A percentile compares a stretch with the other conserved stretches of the same genome.
Evolutionary conservation across 2,329 filamentous ascomycete genomes (phyloP).

Genomic region (Penicillium sp.): DNA sequence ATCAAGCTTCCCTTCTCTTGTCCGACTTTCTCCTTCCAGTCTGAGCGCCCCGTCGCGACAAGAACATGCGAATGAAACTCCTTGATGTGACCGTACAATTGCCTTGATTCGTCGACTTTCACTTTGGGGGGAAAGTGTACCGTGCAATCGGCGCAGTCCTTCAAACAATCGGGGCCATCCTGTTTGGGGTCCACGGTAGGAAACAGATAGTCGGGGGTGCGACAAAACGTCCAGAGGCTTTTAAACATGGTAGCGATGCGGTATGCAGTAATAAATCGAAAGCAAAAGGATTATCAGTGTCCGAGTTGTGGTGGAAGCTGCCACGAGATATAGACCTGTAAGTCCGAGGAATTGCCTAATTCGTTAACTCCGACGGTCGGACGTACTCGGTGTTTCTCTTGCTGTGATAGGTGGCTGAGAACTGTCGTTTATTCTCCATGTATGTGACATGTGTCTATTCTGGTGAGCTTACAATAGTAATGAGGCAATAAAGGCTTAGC

Average conservation of each 20-base stretch:
- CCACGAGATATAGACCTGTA: too few relatives aligned
- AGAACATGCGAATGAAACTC: conserved; percentile 33
- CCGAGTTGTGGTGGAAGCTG: too few relatives aligned
- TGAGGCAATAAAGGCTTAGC: too few relatives aligned
- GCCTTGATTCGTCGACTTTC: conserved; percentile 28
- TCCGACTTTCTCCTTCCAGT: conserved; percentile 35
- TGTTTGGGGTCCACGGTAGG: conserved; percentile 31
- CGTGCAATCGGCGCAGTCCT: conserved; percentile 37
- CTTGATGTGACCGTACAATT: conserved; percentile 36
- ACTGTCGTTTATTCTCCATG: too few relatives aligned
- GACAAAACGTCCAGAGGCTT: conserved; percentile 27
- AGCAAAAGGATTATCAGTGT: too few relatives aligned
- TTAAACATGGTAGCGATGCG: conserved; percentile 3
- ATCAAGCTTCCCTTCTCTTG: conserved; percentile 48
- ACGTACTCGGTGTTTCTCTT: neutral
- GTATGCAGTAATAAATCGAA: too few relatives aligned
- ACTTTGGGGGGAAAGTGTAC: conserved; percentile 32
- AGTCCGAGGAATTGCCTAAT: too few relatives aligned
- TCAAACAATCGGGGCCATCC: conserved; percentile 33
- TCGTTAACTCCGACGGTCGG: conserved; percentile 1
- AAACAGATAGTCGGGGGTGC: conserved; percentile 30
- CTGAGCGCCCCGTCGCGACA: conserved; percentile 36
- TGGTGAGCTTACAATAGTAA: too few relatives aligned
- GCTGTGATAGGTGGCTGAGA: too few relatives aligned
- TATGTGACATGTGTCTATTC: too few relatives aligned